Base-by-base conservation (phyloP, 208 protist genomes). In the Trichomonas gallinae region DNA sequence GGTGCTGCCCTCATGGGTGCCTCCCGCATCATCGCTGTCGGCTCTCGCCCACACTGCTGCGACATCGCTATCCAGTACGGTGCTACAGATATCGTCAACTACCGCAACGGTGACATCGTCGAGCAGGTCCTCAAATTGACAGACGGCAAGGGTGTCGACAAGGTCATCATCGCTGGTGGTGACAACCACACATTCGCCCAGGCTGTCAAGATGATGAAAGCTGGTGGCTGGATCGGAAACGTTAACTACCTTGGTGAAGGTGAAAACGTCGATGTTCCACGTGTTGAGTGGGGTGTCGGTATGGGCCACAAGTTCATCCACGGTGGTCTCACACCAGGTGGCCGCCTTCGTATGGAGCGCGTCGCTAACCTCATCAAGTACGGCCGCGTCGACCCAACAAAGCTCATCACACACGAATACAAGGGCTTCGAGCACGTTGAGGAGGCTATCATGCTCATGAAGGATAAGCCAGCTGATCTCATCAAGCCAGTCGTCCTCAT, bases 261-360 rank as follows among this genome's bases (percentile, higher is more conserved):
- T n/a, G 83, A 89, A 3, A 89, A 46, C 40, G 23, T 89, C 31
- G 17, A 44, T 31, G 36, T 89, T 46, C 83, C 83, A 48, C 34
- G 83, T 48, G 83, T 89, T 31, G 83, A 89, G 48, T 89, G 83
- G 40, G 83, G 83, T 48, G 83, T 89, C 36, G 83, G 83, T 89
- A 89, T 89, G 83, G 17, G 38, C 40, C 34, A 89, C 83, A 89
- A 89, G 40, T n/a, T 44, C 83, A 89, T 89, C 34, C 40, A 46
- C 23, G 83, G 83, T 89, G 83, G 83, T 89, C 36, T 89, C n/a
- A 89, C 83, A 89, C 83, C 83, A 89, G 83, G 83, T 89, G 83
- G 83, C 40, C 34, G 83, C 17, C 17, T 89, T 48, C 23, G 83
- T 31, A 89, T 89, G 83, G 83, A 89, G 40, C 36, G 42, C 0